Base-by-base conservation (phyloP, 352 stramenopile species). In the Pythium rishiriense region DNA sequence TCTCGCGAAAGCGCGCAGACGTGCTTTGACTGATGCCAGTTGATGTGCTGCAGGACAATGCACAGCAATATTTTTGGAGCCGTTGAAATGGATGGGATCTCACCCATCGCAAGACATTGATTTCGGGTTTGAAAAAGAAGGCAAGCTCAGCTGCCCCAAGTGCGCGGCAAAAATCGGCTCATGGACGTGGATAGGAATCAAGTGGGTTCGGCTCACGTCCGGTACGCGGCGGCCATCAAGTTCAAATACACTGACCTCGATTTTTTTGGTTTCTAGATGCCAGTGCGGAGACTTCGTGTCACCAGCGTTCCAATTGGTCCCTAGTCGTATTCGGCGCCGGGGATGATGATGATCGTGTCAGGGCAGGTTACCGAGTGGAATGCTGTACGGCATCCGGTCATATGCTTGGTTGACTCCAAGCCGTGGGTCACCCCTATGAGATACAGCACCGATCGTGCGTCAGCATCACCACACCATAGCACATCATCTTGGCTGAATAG, bases 371-470 rank as follows among this genome's bases (percentile, higher is more conserved):
- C 53, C 57, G 0, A 92, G 64, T 37, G 81, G 83, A 49, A 92
- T 83, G 62, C 73, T 89, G 74, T 89, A 92, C 11, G 83, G 81
- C 79, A 89, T 92, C 37, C 79, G 76, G 52, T 90, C 79, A 66
- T 92, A 90, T 54, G 79, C 68, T 61, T 92, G 83, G 64, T 90
- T 90, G 12, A 89, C 83, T 19, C 83, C 82, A 42, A 92, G 62
- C 3, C 83, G 80, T 9, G 78, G 79, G 52, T 92, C 83, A 17
- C 83, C 81, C 47, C 78, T 91, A 42, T 21, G 14, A 53, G 2
- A 52, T 52, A 24, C 43, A 48, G 25, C 24, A 39, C 28, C 49
- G 9, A 24, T 43, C n/a, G n/a, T n/a, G n/a, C n/a, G n/a, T n/a
- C n/a, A n/a, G n/a, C n/a, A n/a, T n/a, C n/a, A n/a, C n/a, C n/a